Evolutionary conservation across 176 grass and related monocot genomes (phyloP).

Genomic region (Lolium perenne): DNA sequence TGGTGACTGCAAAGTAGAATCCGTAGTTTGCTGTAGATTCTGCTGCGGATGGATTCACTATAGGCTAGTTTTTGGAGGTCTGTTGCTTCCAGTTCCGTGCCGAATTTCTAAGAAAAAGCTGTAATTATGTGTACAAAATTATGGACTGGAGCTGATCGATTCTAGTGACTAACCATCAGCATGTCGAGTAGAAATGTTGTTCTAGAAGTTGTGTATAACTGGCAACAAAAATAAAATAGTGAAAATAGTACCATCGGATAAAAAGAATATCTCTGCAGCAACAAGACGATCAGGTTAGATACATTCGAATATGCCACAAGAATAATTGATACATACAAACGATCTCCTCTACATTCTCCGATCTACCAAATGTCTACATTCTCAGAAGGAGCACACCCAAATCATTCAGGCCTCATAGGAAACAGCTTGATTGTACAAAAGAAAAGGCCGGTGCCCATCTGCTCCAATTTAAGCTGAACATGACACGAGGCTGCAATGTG

Average conservation of each 20-base stretch:
- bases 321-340: background rate
- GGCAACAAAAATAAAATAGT: no score
- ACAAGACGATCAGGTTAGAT: no score
- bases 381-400: background rate
- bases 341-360: slow-evolving; percentile 24
- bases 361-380: slow-evolving; percentile 21
- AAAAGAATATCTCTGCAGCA: no score
- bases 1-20: slow-evolving; percentile 28
- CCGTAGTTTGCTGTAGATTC: slow-evolving; percentile 33
- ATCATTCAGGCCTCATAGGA: slow-evolving; percentile 40
- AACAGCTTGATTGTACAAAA: slow-evolving; percentile 68
- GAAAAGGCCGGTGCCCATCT: slow-evolving; percentile 35
- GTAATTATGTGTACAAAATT: slow-evolving; percentile 15
- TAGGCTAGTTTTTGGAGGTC: background rate
- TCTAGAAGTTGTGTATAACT: no score
- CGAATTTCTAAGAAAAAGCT: background rate
- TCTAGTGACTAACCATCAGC: no score
- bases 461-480: slow-evolving; percentile 55
- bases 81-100: background rate
- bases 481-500: slow-evolving; percentile 60
- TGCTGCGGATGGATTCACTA: background rate
- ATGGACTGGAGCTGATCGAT: background rate
- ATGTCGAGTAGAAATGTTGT: no score
- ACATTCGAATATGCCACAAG: background rate
- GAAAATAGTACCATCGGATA: no score